These are phyloP conservation scores for Ophiostoma piceae DNA, from an alignment of 2,329 filamentous ascomycete species.

Conservation along the genomic window DNA sequence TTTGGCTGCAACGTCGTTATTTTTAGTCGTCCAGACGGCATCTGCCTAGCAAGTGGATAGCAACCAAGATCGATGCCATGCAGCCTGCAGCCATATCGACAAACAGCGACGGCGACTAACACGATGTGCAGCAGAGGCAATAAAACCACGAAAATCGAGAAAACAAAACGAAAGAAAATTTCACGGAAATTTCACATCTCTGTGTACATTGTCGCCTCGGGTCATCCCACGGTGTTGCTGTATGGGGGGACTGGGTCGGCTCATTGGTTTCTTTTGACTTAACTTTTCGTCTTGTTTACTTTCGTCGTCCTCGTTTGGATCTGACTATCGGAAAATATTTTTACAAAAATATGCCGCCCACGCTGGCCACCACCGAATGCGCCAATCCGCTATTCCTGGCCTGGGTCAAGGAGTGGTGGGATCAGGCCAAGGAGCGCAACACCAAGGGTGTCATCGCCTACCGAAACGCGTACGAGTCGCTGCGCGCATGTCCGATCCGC, in stretches of 20 bases:
- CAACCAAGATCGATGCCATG: not conserved
- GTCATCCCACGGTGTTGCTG: not conserved
- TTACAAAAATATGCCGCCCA: not conserved
- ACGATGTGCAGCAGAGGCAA: not conserved
- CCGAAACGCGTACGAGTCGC: slow-evolving; percentile 68
- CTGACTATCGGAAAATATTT: not conserved
- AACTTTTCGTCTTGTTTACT: not conserved
- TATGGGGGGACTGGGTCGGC: not conserved
- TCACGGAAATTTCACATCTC: not conserved
- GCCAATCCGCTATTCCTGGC: slow-evolving; percentile 65
- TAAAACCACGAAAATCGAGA: not conserved
- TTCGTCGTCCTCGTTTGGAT: not conserved
- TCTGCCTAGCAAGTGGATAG: not conserved
- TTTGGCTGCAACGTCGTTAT: not conserved
- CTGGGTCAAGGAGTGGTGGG: slow-evolving; percentile 75
- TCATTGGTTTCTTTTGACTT: not conserved
- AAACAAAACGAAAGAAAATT: not conserved
- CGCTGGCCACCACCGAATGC: slow-evolving; percentile 35
- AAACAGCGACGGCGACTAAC: not conserved
- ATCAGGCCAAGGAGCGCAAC: slow-evolving; percentile 61
- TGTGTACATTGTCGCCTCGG: not conserved
- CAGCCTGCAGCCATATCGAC: slow-evolving; percentile 2
- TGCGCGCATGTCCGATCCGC: slow-evolving; percentile 66
- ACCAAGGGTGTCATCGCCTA: slow-evolving; percentile 68
- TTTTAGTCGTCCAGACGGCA: not conserved